phyloP scores from a whole-genome alignment of 257 asterid genomes.

The Vinca minor region DNA sequence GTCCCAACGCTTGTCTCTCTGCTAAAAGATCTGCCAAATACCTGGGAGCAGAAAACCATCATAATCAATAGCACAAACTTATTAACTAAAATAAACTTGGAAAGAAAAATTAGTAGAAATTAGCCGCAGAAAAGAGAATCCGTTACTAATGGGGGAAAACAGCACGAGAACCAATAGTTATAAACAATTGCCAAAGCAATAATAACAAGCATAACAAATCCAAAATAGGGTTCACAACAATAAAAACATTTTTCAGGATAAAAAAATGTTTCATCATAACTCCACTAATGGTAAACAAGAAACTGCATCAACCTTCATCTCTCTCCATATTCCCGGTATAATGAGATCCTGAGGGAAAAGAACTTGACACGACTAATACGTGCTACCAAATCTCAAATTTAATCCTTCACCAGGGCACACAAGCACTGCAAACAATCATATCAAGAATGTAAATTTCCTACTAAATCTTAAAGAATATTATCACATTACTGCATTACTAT shows the following conservation, averaged over 20 bases:
- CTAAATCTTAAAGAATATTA: not conserved
- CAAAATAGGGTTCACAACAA: not conserved
- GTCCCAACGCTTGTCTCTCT: conserved; percentile 58
- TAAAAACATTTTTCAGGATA: not conserved
- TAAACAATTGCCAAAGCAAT: not conserved
- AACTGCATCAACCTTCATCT: not conserved
- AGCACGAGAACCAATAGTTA: not conserved
- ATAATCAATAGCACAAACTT: conserved; percentile 11
- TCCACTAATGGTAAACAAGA: not conserved
- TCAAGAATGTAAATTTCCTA: not conserved
- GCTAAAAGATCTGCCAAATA: conserved; percentile 53
- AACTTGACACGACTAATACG: not conserved
- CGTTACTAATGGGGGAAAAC: not conserved
- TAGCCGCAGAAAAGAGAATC: not conserved
- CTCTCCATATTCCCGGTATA: not conserved
- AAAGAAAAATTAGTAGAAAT: not conserved
- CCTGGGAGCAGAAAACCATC: conserved; percentile 29
- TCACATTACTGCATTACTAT: not conserved
- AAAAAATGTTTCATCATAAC: not conserved
- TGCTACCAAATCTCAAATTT: not conserved
- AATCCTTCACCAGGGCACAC: not conserved
- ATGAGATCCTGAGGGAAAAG: not conserved
- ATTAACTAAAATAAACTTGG: not conserved
- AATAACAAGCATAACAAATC: not conserved
- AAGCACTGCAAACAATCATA: conserved; percentile 3